Evolutionary conservation across 1,139 yeast species (phyloP), one percentile per base, ranked within the genome.

Genomic region (Spathaspora jeffriesii): DNA sequence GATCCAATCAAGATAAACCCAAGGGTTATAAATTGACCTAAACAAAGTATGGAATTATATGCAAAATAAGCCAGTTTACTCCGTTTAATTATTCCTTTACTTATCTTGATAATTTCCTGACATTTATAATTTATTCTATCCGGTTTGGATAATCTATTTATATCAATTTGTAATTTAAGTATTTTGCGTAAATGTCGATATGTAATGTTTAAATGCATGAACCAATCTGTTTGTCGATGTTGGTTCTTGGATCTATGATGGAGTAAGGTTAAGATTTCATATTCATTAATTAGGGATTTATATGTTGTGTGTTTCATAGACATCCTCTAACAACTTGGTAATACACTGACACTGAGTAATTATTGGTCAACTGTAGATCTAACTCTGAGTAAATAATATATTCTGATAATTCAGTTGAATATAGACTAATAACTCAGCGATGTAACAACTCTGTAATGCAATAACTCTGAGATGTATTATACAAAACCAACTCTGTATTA

Each of bases 201-300:
- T 21, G 88, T 60, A n/a, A 85, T 76, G 50, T 82, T 75, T 44
- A 90, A 68, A 50, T 80, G 76, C 48, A 70, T 77, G 92, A 96
- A 90, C 97, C 97, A 90, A 20, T 61, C 62, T 38, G 88, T 79
- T 14, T 76, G 78, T n/a, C 84, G 70, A 57, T 89, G 96, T 63
- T 90, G 97, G 61, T 88, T 88, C 51, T 75, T 73, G 61, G 85
- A 86, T 51, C 96, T 69, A 55, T 85, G 89, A 59, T 85, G 82
- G 4, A 88, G 55, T 41, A 89, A 63, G 54, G 81, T 85, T 8
- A 88, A 60, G 3, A 88, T 60, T 30, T 78, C 75, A 45, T 69
- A 79, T 63, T 90, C 96, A 44, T 56, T 63, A 8, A 51, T 54
- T 42, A 55, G 43, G 5, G 39, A 17, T 22, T 44, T 42, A 18